These are phyloP conservation scores for Pyrenophora graminea DNA, from an alignment of 2,329 filamentous ascomycete genomes.

Conservation along the genomic window DNA sequence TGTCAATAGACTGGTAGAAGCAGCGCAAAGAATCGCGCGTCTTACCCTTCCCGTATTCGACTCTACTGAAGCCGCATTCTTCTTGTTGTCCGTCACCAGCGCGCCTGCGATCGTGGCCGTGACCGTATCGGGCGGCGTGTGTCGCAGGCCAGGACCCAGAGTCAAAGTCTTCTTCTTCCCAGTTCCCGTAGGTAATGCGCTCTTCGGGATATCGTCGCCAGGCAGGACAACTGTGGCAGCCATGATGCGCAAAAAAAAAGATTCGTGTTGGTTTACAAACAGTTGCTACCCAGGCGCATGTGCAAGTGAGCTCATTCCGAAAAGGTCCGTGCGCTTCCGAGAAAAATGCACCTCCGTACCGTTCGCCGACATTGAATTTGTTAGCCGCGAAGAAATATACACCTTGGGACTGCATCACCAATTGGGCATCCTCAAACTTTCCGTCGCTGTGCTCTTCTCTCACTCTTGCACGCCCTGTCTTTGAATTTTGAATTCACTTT, in stretches of 20 bases:
- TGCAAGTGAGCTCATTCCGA: slow-evolving; percentile 23
- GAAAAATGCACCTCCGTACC: slow-evolving; percentile 16
- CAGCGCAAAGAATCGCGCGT: not conserved
- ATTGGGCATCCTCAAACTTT: not conserved
- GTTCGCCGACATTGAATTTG: slow-evolving; percentile 31
- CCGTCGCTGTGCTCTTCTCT: not conserved
- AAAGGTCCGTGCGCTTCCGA: slow-evolving; percentile 16
- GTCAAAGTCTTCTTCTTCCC: slow-evolving; percentile 71
- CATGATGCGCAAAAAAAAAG: slow-evolving; percentile 50
- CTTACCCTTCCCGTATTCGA: slow-evolving; percentile 69
- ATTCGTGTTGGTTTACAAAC: not conserved
- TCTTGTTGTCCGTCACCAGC: slow-evolving; percentile 69
- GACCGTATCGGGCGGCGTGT: slow-evolving; percentile 77
- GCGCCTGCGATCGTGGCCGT: slow-evolving; percentile 69
- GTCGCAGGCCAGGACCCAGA: slow-evolving; percentile 80
- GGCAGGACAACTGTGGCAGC: slow-evolving; percentile 72
- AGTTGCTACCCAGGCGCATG: not conserved
- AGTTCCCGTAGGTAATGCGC: slow-evolving; percentile 66
- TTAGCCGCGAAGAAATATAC: slow-evolving; percentile 17
- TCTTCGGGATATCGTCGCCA: slow-evolving; percentile 72
- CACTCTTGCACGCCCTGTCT: not conserved
- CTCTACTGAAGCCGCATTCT: slow-evolving; percentile 80
- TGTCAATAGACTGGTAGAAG: slow-evolving; percentile 15
- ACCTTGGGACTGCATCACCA: slow-evolving; percentile 4
- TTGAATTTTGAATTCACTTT: not conserved